Evolutionary conservation across 2,329 filamentous ascomycete species (phyloP), one percentile per base, ranked within the genome.

Genomic region (Colletotrichum sp.): DNA sequence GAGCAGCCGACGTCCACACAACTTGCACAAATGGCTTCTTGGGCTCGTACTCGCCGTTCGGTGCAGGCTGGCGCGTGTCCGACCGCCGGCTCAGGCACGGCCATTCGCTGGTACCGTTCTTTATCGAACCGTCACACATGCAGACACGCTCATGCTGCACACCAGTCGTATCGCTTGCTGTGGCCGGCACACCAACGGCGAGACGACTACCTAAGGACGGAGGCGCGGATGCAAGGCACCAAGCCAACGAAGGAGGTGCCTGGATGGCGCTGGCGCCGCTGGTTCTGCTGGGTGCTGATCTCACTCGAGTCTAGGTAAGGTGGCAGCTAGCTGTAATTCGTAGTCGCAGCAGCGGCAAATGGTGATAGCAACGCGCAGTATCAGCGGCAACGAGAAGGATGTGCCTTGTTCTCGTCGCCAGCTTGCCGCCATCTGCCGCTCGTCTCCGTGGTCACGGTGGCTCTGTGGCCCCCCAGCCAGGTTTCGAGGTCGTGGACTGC

Each of bases 21-120:
- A 76, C 69, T 78, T 67, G 76, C 77, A 77, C 72, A 78, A 77
- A 68, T 74, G 69, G 67, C 39, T 44, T 63, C 65, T 73, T 76
- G 60, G 36, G 66, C 71, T 78, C 72, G 72, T 68, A 76, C 75
- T 75, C 49, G 71, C 60, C 44, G 63, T 63, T 62, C 65, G 64
- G 44, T 65, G 30, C 63, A 68, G 69, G 32, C 71, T 62, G 74
- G 71, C 60, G 75, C 71, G 52, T 62, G 71, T 76, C 71, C 66
- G 75, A 76, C 75, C 72, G 39, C 66, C 62, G 21, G 44, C 49
- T 75, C 36, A 15, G 52, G 30, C 66, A 75, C 60, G 26, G 34
- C 68, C 75, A 77, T 78, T 78, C 72, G 77, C 72, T 73, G 67
- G 64, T 28, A 36, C 16, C 30, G 66, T 57, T 28, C 59, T 78